A percentile compares a stretch with the other conserved stretches of the same genome.
phyloP scores from a whole-genome alignment of 176 grass and related monocot species.

The Carex kokanica region DNA sequence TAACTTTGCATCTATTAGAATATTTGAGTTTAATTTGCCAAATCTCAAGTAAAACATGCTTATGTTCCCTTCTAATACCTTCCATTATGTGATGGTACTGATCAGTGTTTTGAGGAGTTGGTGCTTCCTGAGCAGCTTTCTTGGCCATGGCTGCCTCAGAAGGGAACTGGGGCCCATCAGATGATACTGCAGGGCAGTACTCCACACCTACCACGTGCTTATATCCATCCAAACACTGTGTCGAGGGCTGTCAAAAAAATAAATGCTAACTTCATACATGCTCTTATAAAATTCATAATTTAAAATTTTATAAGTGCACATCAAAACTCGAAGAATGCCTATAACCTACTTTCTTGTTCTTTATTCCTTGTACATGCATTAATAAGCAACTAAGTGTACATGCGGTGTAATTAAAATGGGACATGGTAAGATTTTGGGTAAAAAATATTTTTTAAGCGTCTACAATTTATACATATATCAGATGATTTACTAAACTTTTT shows the following conservation, averaged over 20 bases:
- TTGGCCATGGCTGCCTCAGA: conserved; percentile 55
- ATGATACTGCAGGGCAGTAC: conserved; percentile 45
- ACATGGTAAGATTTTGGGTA: too few relatives aligned
- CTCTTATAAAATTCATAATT: not conserved
- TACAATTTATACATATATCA: too few relatives aligned
- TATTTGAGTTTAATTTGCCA: not conserved
- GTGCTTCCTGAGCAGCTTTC: conserved; percentile 50
- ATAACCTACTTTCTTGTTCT: not conserved
- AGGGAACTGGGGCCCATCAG: conserved; percentile 59
- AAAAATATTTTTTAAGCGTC: too few relatives aligned
- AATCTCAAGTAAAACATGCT: not conserved
- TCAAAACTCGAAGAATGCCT: not conserved
- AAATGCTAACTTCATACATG: not conserved
- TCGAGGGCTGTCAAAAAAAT: conserved; percentile 42
- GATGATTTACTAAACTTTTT: too few relatives aligned
- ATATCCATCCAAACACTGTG: conserved; percentile 55
- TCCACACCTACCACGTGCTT: conserved; percentile 76
- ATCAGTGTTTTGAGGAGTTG: conserved; percentile 56
- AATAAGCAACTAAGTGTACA: not conserved
- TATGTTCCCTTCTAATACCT: conserved; percentile 31
- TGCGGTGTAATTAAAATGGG: not conserved
- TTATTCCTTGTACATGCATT: conserved; percentile 5
- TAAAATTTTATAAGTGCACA: not conserved
- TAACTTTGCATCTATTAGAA: not conserved
- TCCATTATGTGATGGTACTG: conserved; percentile 77